phyloP scores from a whole-genome alignment of 2,329 filamentous ascomycete genomes.

The Emericellopsis cladophorae region DNA sequence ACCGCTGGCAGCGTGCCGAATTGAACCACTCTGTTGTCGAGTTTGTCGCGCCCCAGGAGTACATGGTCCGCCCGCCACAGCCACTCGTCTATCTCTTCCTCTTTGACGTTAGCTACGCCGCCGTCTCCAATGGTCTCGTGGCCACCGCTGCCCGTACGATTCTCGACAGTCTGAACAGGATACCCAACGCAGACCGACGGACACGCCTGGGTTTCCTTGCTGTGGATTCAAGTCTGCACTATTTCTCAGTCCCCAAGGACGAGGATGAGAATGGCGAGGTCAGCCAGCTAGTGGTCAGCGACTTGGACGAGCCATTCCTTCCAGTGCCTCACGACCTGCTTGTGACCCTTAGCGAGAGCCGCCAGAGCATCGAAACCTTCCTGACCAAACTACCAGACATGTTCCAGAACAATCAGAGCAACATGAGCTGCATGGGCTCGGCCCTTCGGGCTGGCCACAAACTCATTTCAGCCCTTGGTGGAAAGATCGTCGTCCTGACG shows the following conservation, averaged over 20 bases:
- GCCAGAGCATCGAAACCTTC: constrained; percentile 84
- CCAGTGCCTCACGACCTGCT: constrained; percentile 86
- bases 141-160: constrained; percentile 91
- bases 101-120: constrained; percentile 85
- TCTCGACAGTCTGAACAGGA: constrained; percentile 84
- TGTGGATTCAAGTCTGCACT: constrained; percentile 88
- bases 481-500: constrained; percentile 86
- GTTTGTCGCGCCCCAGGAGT: constrained; percentile 95
- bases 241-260: constrained; percentile 89
- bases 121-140: constrained; percentile 79
- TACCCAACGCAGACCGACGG: constrained; percentile 93
- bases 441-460: constrained; percentile 89
- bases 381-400: constrained; percentile 83
- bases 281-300: constrained; percentile 86
- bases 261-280: constrained; percentile 74
- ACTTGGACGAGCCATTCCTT: constrained; percentile 91
- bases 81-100: constrained; percentile 92
- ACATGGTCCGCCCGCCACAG: constrained; percentile 96
- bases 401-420: constrained; percentile 91
- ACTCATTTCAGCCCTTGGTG: constrained; percentile 84
- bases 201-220: constrained; percentile 91
- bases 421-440: constrained; percentile 86
- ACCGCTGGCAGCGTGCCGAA: constrained; percentile 84
- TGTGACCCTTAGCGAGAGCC: constrained; percentile 78
- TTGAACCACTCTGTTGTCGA: constrained; percentile 95